Percentiles rank a stretch among this genome's conserved stretches.
Evolutionary conservation across 768 basidiomycete genomes (phyloP).

Genomic region (Amanita inopinata): DNA sequence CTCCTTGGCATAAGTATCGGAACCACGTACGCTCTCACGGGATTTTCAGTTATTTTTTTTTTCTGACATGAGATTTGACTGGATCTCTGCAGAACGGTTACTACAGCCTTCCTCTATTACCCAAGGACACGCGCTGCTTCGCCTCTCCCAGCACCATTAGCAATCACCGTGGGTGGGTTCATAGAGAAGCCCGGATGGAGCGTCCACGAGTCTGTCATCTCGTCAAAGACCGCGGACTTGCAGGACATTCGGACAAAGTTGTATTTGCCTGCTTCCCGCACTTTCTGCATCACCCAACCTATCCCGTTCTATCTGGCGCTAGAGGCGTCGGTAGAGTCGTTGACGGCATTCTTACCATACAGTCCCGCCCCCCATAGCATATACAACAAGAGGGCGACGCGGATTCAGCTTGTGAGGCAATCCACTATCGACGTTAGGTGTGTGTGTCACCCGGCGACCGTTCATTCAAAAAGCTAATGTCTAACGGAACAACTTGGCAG

Average conservation of each 20-base stretch:
- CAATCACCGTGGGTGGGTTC: slow-evolving; percentile 29
- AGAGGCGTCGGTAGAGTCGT: slow-evolving; percentile 42
- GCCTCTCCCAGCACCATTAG: slow-evolving; percentile 39
- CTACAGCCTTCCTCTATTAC: slow-evolving; percentile 53
- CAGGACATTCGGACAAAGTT: slow-evolving; percentile 32
- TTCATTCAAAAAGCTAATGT: not conserved
- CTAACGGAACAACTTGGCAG: slow-evolving; percentile 19
- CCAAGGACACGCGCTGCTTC: slow-evolving; percentile 55
- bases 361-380: slow-evolving; percentile 35
- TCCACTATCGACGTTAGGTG: slow-evolving; percentile 57
- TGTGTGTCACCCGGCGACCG: slow-evolving; percentile 7
- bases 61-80: no score
- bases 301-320: slow-evolving; percentile 65
- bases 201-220: slow-evolving; percentile 29
- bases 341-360: slow-evolving; percentile 52
- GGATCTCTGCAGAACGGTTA: slow-evolving; percentile 36
- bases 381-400: slow-evolving; percentile 29
- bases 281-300: slow-evolving; percentile 44
- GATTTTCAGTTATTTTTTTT: no score
- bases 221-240: slow-evolving; percentile 25
- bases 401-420: slow-evolving; percentile 57
- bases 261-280: slow-evolving; percentile 50
- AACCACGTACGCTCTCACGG: slow-evolving; percentile 41
- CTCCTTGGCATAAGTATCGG: slow-evolving; percentile 43
- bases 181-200: slow-evolving; percentile 40